Evolutionary conservation across 441 rosid species (phyloP).

Genomic region (Erodium texanum): DNA sequence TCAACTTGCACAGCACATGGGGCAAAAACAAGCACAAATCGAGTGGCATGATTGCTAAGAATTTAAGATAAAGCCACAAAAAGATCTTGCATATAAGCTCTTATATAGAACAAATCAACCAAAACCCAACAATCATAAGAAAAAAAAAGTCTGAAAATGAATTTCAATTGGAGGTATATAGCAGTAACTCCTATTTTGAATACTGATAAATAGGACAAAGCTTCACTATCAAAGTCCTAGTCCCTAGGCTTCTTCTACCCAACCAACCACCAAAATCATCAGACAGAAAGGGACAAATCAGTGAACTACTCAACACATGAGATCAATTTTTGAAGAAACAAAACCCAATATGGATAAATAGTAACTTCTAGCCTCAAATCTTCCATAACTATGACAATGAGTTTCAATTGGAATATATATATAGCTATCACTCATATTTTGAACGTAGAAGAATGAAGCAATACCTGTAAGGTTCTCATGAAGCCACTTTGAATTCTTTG

Average conservation of each 20-base stretch:
- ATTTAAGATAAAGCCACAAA: neutral
- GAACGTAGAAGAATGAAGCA: neutral
- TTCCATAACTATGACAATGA: no score
- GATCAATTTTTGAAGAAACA: neutral
- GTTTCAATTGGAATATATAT: no score
- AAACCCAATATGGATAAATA: neutral
- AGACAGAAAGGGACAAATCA: neutral
- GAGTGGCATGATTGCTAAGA: neutral
- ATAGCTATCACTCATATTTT: no score
- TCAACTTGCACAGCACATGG: neutral
- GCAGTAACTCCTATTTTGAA: neutral
- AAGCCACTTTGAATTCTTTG: slow-evolving; percentile 6
- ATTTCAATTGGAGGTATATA: neutral
- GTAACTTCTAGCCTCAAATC: neutral
- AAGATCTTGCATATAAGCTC: neutral
- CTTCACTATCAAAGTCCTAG: neutral
- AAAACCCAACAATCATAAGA: neutral
- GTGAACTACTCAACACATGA: neutral
- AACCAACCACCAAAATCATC: neutral
- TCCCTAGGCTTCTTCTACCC: neutral
- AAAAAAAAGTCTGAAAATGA: neutral
- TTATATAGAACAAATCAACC: neutral
- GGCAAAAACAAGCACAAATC: neutral
- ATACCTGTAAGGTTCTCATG: slow-evolving; percentile 5
- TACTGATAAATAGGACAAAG: neutral